A percentile compares a stretch with the other conserved stretches of the same genome.
These are phyloP conservation scores for Zangia roseola DNA, from an alignment of 768 basidiomycete species.

Conservation along the genomic window DNA sequence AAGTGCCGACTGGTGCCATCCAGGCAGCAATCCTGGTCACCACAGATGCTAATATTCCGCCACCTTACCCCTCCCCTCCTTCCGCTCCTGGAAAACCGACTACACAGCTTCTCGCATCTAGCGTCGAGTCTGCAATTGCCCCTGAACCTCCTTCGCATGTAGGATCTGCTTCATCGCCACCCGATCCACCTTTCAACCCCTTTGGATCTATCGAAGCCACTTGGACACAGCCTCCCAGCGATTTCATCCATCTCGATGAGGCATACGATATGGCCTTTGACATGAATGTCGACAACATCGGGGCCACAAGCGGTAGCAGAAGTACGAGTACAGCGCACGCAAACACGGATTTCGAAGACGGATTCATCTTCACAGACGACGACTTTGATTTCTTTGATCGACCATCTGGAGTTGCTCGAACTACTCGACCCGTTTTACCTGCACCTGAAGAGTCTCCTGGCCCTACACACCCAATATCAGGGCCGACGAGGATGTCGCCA, in stretches of 20 bases:
- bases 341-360: slow-evolving; percentile 54
- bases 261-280: slow-evolving; percentile 48
- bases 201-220: slow-evolving; percentile 41
- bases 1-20: slow-evolving; percentile 14
- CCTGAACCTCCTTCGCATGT: slow-evolving; percentile 14
- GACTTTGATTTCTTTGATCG: slow-evolving; percentile 88
- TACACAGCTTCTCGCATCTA: slow-evolving; percentile 3
- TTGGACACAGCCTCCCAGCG: slow-evolving; percentile 37
- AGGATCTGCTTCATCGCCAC: slow-evolving; percentile 19
- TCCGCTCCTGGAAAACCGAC: slow-evolving; percentile 37
- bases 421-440: slow-evolving; percentile 16
- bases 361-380: slow-evolving; percentile 69
- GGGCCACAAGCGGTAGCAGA: slow-evolving; percentile 28
- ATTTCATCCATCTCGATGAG: slow-evolving; percentile 39
- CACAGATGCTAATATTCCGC: slow-evolving; percentile 22
- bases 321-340: slow-evolving; percentile 24
- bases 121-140: slow-evolving; percentile 25
- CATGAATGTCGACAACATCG: slow-evolving; percentile 42
- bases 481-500: slow-evolving; percentile 36
- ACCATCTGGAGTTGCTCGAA: slow-evolving; percentile 36
- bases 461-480: slow-evolving; percentile 34
- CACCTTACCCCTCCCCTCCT: slow-evolving; percentile 59
- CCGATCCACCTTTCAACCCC: slow-evolving; percentile 39
- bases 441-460: slow-evolving; percentile 21
- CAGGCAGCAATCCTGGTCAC: slow-evolving; percentile 12